Evolutionary conservation across 495 filamentous ascomycete genomes (phyloP), one percentile per base, ranked within the genome.

Genomic region (Aspergillus avenaceus): DNA sequence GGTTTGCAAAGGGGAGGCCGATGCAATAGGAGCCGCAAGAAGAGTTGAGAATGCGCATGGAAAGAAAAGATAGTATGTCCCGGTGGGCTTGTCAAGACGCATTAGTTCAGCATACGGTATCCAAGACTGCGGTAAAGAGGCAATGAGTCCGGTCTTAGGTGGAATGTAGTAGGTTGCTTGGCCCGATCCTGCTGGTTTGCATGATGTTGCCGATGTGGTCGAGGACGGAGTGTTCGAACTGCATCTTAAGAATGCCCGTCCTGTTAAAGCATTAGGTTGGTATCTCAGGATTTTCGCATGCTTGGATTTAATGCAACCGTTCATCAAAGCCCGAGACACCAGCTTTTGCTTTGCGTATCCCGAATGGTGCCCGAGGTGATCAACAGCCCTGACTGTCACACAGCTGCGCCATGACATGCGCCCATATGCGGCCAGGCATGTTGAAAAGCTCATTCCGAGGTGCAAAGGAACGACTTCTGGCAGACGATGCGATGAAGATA

Each of bases 11-110:
- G 85, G 25, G 81, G 84, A 50, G 84, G 66, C 41, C 71, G 62
- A 44, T 28, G 63, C 61, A 65, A 76, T 72, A 12, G 65, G 62
- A 2, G 67, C 69, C 12, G 71, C 72, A 28, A 76, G 63, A 14
- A 90, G 79, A 0, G 92, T 95, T 27, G 89, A 95, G 72, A 92
- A 98, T 28, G 95, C 76, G 60, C 92, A 96, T 13, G 93, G 93
- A 61, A 96, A 90, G 78, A 86, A 97, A 24, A 98, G 86, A 67
- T 97, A 97, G 70, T 93, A 91, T 36, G 92, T 89, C 56, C 93
- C 93, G 0, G 88, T 84, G 19, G 93, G 93, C 70, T 97, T 97
- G 70, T 98, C 91, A 55, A 97, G 81, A 13, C 93, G 85, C 55
- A 90, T 76, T 16, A 98, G 80, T 60, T 98, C 93, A n/a, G 87